Evolutionary conservation across 768 basidiomycete genomes (phyloP).

Genomic region (Podaxis pistillaris): DNA sequence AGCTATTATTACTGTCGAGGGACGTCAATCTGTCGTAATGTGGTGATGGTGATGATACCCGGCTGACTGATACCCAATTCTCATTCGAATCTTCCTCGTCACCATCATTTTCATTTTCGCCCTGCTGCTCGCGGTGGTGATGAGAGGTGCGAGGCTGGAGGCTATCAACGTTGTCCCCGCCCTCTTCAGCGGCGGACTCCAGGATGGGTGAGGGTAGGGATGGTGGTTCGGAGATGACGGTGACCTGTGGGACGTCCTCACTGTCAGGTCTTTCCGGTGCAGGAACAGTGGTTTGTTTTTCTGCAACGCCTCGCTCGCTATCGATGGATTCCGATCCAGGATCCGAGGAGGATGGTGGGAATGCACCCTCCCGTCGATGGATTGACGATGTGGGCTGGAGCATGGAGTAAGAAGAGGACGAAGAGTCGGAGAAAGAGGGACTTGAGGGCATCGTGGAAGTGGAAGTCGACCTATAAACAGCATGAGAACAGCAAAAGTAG

Average conservation of each 20-base stretch:
- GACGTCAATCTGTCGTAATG: slow-evolving; percentile 19
- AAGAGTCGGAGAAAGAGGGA: slow-evolving; percentile 14
- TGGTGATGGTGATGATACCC: slow-evolving; percentile 16
- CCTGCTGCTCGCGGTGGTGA: not conserved
- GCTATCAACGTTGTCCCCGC: not conserved
- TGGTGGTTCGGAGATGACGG: slow-evolving; percentile 5
- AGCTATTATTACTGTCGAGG: slow-evolving; percentile 11
- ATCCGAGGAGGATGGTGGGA: slow-evolving; percentile 11
- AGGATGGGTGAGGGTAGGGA: slow-evolving; percentile 11
- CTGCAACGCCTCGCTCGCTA: slow-evolving; percentile 1
- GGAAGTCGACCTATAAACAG: slow-evolving; percentile 10
- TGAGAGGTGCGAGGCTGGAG: not conserved
- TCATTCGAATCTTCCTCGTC: slow-evolving; percentile 3
- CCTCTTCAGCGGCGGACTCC: slow-evolving; percentile 4
- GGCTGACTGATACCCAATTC: slow-evolving; percentile 15
- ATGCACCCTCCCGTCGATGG: slow-evolving; percentile 19
- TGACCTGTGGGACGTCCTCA: slow-evolving; percentile 8
- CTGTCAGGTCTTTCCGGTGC: not conserved
- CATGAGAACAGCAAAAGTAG: not conserved
- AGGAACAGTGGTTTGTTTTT: not conserved
- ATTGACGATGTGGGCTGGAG: slow-evolving; percentile 29
- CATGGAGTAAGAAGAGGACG: slow-evolving; percentile 22
- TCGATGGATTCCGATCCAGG: slow-evolving; percentile 7
- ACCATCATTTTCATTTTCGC: not conserved
- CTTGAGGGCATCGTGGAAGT: slow-evolving; percentile 7